phyloP scores from a whole-genome alignment of 768 basidiomycete genomes.

The Butyriboletus loyo region DNA sequence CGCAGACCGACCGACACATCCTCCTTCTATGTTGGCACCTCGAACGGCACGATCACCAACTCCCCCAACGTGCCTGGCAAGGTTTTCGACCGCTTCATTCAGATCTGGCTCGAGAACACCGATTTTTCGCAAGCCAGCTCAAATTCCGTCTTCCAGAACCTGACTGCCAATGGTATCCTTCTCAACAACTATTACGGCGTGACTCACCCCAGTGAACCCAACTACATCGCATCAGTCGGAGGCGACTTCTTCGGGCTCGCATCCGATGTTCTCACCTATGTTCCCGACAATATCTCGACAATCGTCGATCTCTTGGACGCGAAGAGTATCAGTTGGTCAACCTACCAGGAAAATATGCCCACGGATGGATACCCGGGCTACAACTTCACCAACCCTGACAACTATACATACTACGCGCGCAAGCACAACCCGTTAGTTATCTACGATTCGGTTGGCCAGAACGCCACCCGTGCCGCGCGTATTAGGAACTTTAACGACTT shows the following conservation, averaged over 20 bases:
- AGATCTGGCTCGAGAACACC: conserved; percentile 66
- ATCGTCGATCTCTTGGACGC: conserved; percentile 59
- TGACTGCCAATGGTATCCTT: conserved; percentile 50
- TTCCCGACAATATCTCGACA: conserved; percentile 51
- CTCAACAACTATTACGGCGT: conserved; percentile 46
- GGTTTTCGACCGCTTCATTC: conserved; percentile 46
- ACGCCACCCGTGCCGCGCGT: conserved; percentile 38
- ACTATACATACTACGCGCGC: conserved; percentile 52
- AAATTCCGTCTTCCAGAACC: conserved; percentile 29
- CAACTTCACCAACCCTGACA: conserved; percentile 30
- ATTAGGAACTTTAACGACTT: conserved; percentile 65
- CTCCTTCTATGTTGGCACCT: conserved; percentile 40
- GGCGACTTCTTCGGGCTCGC: conserved; percentile 54
- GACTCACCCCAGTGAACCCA: conserved; percentile 62
- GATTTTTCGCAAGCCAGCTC: conserved; percentile 39
- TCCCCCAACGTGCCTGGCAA: conserved; percentile 37
- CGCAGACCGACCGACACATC: conserved; percentile 29
- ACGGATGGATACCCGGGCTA: conserved; percentile 44
- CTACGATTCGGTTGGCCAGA: conserved; percentile 47
- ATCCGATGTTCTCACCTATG: conserved; percentile 32
- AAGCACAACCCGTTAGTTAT: conserved; percentile 56
- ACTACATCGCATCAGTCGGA: conserved; percentile 47
- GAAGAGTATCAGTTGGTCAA: conserved; percentile 55
- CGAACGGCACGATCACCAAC: conserved; percentile 43
- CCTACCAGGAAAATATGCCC: conserved; percentile 61